Conservation (phyloP, 2,329 filamentous ascomycete species). For the Sporothrix euskadiensis region DNA sequence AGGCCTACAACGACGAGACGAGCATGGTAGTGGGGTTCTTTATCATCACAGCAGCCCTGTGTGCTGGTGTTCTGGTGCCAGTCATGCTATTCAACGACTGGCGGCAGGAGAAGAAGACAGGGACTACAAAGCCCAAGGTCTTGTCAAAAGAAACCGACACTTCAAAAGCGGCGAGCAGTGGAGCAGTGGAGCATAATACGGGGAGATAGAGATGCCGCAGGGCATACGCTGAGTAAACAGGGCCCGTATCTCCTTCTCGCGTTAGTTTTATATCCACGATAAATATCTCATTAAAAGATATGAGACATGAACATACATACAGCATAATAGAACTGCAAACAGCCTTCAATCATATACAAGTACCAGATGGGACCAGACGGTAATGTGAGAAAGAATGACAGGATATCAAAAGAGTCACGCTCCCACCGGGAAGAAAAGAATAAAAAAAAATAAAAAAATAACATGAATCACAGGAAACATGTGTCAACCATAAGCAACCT, state of each 20-base stretch:
- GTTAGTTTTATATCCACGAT: background rate
- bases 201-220: background rate
- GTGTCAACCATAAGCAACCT: background rate
- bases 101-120: constrained; percentile 36
- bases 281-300: background rate
- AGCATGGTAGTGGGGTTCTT: constrained; percentile 50
- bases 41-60: constrained; percentile 51
- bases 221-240: background rate
- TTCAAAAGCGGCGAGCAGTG: background rate
- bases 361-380: background rate
- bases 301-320: constrained; percentile 8
- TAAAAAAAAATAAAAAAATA: background rate
- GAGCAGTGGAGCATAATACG: background rate
- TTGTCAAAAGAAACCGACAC: background rate
- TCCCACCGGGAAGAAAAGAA: background rate
- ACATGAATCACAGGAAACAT: background rate
- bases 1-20: constrained; percentile 45
- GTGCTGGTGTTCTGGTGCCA: constrained; percentile 50
- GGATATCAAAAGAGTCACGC: background rate
- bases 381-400: background rate
- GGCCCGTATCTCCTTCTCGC: background rate
- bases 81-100: constrained; percentile 44
- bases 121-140: background rate
- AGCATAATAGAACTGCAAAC: background rate
- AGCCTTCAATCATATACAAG: background rate